Evolutionary conservation across 306 rosid genomes (phyloP).

Genomic region (Mimosa bimucronata): DNA sequence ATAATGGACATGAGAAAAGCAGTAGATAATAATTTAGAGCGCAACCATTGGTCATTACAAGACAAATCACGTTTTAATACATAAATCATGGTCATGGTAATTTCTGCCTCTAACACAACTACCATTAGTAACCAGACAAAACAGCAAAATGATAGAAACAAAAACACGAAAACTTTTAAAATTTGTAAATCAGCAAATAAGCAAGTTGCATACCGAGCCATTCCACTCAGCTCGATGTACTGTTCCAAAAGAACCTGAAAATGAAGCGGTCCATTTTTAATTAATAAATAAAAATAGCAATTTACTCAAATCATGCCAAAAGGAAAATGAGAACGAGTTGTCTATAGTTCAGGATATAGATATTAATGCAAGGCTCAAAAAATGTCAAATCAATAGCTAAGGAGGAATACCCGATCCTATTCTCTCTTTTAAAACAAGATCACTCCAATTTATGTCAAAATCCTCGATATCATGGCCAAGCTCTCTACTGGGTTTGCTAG

Average conservation of each 20-base stretch:
- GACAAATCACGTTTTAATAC: not conserved
- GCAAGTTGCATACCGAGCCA: slow-evolving; percentile 80
- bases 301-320: slow-evolving; percentile 33
- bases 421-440: slow-evolving; percentile 79
- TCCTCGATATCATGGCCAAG: slow-evolving; percentile 68
- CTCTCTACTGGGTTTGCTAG: slow-evolving; percentile 57
- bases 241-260: slow-evolving; percentile 97
- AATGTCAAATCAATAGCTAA: slow-evolving; percentile 9
- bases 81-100: slow-evolving; percentile 26
- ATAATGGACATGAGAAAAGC: not conserved
- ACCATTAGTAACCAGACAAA: slow-evolving; percentile 5
- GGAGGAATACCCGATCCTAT: slow-evolving; percentile 84
- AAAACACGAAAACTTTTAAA: slow-evolving; percentile 12
- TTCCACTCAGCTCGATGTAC: slow-evolving; percentile 99
- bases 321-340: slow-evolving; percentile 31
- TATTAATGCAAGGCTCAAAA: slow-evolving; percentile 17
- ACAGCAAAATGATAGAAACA: not conserved
- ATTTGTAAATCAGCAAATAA: slow-evolving; percentile 1
- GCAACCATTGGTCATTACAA: slow-evolving; percentile 11
- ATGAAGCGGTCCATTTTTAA: slow-evolving; percentile 39
- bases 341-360: slow-evolving; percentile 29
- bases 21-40: slow-evolving; percentile 7
- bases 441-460: slow-evolving; percentile 84
- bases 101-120: slow-evolving; percentile 19
- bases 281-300: slow-evolving; percentile 14